Percentiles rank a stretch among this genome's conserved stretches.
phyloP scores from a whole-genome alignment of 129 eudicot species.

The Solidago caesia region DNA sequence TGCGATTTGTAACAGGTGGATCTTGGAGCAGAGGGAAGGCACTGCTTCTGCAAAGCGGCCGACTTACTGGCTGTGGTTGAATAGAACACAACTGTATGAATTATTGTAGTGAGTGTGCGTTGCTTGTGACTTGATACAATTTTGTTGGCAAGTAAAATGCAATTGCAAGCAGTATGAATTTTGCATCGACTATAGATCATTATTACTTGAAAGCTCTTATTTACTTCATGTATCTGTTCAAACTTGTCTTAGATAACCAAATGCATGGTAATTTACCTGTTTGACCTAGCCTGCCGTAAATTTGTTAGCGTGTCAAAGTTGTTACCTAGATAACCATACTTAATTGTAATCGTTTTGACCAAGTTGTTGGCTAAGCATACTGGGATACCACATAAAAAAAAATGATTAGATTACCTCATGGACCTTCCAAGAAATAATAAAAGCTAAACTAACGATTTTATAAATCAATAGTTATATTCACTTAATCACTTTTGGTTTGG shows the following conservation, averaged over 20 bases:
- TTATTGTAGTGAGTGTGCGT: conserved; percentile 23
- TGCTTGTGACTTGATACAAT: conserved; percentile 17
- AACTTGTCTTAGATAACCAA: not conserved
- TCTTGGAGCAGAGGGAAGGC: conserved; percentile 67
- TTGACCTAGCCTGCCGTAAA: not conserved
- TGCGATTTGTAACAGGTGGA: conserved; percentile 61
- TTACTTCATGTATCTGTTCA: not conserved
- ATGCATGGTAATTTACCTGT: too few species aligned
- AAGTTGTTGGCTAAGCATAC: not conserved
- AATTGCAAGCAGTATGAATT: conserved; percentile 4
- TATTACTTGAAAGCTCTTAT: not conserved
- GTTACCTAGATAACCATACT: not conserved
- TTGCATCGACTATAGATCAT: not conserved
- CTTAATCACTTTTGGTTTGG: too few species aligned
- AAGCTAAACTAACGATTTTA: too few species aligned
- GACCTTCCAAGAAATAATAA: too few species aligned
- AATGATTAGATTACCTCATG: too few species aligned
- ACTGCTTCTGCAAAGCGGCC: conserved; percentile 78
- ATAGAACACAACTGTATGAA: conserved; percentile 26
- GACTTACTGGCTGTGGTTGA: conserved; percentile 90
- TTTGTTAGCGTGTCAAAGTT: not conserved
- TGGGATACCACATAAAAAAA: too few species aligned
- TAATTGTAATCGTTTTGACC: not conserved
- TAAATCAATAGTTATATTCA: too few species aligned
- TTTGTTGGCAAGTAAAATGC: conserved; percentile 20